Conservation (phyloP, 352 stramenopile species). For the Phytopythium boreale region DNA sequence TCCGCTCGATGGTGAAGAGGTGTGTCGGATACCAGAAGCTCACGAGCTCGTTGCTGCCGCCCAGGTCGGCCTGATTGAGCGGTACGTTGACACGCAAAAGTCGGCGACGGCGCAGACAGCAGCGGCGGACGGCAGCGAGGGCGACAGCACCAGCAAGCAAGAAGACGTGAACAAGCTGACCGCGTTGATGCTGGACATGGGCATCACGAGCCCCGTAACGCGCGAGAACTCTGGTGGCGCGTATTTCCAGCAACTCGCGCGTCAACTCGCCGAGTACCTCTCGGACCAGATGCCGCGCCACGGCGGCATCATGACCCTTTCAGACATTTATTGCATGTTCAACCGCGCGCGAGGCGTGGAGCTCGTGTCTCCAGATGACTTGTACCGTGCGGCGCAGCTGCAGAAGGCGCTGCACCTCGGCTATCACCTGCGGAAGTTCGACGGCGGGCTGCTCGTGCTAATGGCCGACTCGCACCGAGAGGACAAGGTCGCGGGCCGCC, state of each 20-base stretch:
- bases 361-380: constrained; percentile 96
- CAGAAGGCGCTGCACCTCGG: constrained; percentile 87
- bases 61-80: constrained; percentile 81
- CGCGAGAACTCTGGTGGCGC: constrained; percentile 84
- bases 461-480: constrained; percentile 89
- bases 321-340: constrained; percentile 99
- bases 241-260: constrained; percentile 90
- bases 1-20: not conserved
- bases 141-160: constrained; percentile 18
- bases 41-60: not conserved
- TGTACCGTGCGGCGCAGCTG: constrained; percentile 89
- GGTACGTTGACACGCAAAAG: constrained; percentile 86
- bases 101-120: constrained; percentile 23
- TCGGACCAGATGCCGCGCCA: constrained; percentile 77
- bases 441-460: constrained; percentile 92
- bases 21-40: not conserved
- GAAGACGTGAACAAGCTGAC: constrained; percentile 79
- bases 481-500: constrained; percentile 64
- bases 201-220: constrained; percentile 91
- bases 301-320: constrained; percentile 97
- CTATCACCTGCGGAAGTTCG: constrained; percentile 93
- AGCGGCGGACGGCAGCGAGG: constrained; percentile 11
- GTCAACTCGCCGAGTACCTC: constrained; percentile 89
- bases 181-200: constrained; percentile 91
- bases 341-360: constrained; percentile 97